These are phyloP conservation scores for Aspergillus ruber DNA, from an alignment of 2,329 filamentous ascomycete species.

Conservation along the genomic window DNA sequence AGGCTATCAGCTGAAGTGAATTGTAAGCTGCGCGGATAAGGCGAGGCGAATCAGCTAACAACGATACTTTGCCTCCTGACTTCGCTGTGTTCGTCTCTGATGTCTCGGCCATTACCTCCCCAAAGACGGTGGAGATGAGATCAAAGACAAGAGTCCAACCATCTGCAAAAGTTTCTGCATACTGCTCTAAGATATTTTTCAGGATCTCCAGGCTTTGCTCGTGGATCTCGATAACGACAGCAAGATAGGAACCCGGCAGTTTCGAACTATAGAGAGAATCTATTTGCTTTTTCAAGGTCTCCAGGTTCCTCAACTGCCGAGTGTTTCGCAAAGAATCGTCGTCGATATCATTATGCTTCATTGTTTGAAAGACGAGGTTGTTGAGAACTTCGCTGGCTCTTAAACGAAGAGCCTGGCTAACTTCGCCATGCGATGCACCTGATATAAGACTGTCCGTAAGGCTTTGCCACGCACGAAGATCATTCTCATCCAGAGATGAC, in stretches of 20 bases:
- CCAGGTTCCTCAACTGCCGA: slow-evolving; percentile 67
- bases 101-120: slow-evolving; percentile 35
- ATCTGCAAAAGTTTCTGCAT: slow-evolving; percentile 72
- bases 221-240: slow-evolving; percentile 72
- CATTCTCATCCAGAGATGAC: slow-evolving; percentile 54
- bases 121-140: slow-evolving; percentile 76
- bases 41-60: slow-evolving; percentile 52
- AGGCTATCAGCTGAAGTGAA: slow-evolving; percentile 86
- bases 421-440: slow-evolving; percentile 34
- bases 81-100: slow-evolving; percentile 5
- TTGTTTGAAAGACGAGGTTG: slow-evolving; percentile 36
- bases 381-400: slow-evolving; percentile 59
- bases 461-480: slow-evolving; percentile 68
- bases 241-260: slow-evolving; percentile 51
- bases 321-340: slow-evolving; percentile 46
- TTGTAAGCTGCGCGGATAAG: slow-evolving; percentile 82
- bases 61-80: slow-evolving; percentile 14
- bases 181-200: slow-evolving; percentile 77
- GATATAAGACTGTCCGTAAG: slow-evolving; percentile 52
- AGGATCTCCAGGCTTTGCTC: slow-evolving; percentile 71
- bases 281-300: slow-evolving; percentile 59
- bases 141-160: slow-evolving; percentile 85
- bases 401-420: slow-evolving; percentile 35
- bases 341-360: slow-evolving; percentile 33
- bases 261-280: slow-evolving; percentile 51